A percentile compares a stretch with the other conserved stretches of the same genome.
phyloP scores from a whole-genome alignment of 495 filamentous ascomycete species.

The Tetracladium setigerum region DNA sequence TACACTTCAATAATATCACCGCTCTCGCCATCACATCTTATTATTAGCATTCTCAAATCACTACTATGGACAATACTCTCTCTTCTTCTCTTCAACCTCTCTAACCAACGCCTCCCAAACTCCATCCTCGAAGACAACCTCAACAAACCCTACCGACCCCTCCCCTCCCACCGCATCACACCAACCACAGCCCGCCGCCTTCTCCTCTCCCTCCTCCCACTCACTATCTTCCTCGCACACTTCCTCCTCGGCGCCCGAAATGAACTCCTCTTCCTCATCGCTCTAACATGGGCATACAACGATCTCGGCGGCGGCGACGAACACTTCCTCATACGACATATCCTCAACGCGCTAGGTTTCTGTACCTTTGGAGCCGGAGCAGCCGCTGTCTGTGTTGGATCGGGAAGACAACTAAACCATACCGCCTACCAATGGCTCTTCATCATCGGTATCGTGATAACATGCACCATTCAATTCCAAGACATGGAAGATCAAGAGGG shows the following conservation, averaged over 20 bases:
- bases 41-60: conserved; percentile 17
- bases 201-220: conserved; percentile 30
- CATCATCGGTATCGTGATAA: conserved; percentile 23
- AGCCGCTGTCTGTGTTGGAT: conserved; percentile 13
- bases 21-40: conserved; percentile 18
- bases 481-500: conserved; percentile 41
- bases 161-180: conserved; percentile 36
- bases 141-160: conserved; percentile 55
- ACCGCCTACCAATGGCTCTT: conserved; percentile 1
- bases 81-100: conserved; percentile 35
- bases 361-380: conserved; percentile 28
- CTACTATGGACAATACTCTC: conserved; percentile 21
- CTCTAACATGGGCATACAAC: conserved; percentile 46
- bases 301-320: conserved; percentile 42
- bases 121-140: conserved; percentile 42
- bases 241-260: conserved; percentile 27
- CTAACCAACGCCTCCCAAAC: conserved; percentile 40
- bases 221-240: conserved; percentile 22
- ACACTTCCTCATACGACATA: conserved; percentile 29
- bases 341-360: conserved; percentile 37
- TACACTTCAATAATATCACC: conserved; percentile 24
- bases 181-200: conserved; percentile 26
- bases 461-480: conserved; percentile 40
- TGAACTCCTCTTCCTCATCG: conserved; percentile 27
- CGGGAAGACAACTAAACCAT: not conserved